A percentile compares a stretch with the other conserved stretches of the same genome.
Conservation (phyloP, 164 flowering plant species). For the Akebia trifoliata region DNA sequence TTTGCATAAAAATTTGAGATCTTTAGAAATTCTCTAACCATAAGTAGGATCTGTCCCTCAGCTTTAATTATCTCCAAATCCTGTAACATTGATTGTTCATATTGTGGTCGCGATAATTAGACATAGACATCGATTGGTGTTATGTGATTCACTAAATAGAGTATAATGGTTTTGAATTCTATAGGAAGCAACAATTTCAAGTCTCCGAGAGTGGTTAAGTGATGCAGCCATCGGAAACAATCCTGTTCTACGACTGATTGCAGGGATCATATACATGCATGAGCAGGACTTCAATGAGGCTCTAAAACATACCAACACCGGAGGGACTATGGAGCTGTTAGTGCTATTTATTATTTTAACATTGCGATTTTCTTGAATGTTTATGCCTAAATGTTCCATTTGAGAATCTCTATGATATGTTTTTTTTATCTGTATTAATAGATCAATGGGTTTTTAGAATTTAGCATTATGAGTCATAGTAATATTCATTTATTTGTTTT, state of each 20-base stretch:
- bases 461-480: no score
- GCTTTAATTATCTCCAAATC: no score
- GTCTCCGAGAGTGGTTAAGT: slow-evolving; percentile 74
- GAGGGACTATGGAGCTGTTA: slow-evolving; percentile 96
- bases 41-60: not conserved
- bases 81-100: not conserved
- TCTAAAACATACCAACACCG: slow-evolving; percentile 79
- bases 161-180: slow-evolving; percentile 12
- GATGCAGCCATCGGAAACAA: slow-evolving; percentile 88
- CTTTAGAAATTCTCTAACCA: not conserved
- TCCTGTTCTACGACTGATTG: slow-evolving; percentile 62
- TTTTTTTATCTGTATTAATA: not conserved
- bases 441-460: no score
- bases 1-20: not conserved
- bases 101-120: not conserved
- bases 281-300: slow-evolving; percentile 95
- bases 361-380: not conserved
- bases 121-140: not conserved
- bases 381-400: not conserved
- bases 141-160: not conserved
- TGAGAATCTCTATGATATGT: not conserved
- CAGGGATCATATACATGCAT: slow-evolving; percentile 81
- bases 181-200: slow-evolving; percentile 63
- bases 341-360: slow-evolving; percentile 15
- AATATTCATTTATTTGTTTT: no score